A percentile compares a stretch with the other conserved stretches of the same genome.
These are phyloP conservation scores for Pneumocystis canis DNA, from an alignment of 1,139 yeast genomes.

Conservation along the genomic window DNA sequence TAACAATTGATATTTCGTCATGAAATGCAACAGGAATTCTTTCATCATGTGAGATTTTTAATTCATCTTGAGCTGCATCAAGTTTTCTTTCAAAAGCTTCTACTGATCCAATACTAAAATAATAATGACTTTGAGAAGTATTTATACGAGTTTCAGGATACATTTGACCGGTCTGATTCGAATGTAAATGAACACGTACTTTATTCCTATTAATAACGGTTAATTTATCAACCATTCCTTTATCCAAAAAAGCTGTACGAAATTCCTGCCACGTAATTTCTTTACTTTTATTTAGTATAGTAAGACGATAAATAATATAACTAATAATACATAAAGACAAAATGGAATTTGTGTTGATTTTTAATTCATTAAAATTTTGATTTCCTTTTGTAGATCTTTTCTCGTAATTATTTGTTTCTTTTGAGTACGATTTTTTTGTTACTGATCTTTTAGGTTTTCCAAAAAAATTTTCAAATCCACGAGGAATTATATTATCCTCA, in stretches of 20 bases:
- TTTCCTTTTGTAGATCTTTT: conserved; percentile 7
- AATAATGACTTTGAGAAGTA: conserved; percentile 17
- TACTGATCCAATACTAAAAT: conserved; percentile 78
- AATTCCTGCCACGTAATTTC: conserved; percentile 80
- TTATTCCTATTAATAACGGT: conserved; percentile 59
- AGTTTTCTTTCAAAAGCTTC: conserved; percentile 81
- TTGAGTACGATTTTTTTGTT: conserved; percentile 3
- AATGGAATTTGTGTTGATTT: conserved; percentile 7
- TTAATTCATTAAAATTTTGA: conserved; percentile 5
- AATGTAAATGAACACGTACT: conserved; percentile 65
- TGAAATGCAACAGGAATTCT: conserved; percentile 75
- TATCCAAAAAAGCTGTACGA: conserved; percentile 64
- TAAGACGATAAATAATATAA: conserved; percentile 7
- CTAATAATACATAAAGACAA: conserved; percentile 6
- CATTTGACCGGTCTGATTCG: conserved; percentile 32
- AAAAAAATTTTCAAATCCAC: conserved; percentile 11
- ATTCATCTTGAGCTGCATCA: conserved; percentile 56
- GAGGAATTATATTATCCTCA: conserved; percentile 2
- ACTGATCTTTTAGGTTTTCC: conserved; percentile 3
- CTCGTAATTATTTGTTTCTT: conserved; percentile 1
- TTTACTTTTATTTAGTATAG: conserved; percentile 16
- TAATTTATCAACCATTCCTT: conserved; percentile 65
- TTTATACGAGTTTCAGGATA: conserved; percentile 16
- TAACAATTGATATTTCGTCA: conserved; percentile 49
- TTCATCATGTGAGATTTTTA: conserved; percentile 46